Percentiles rank a stretch among this genome's conserved stretches.
Evolutionary conservation across 2,329 filamentous ascomycete species (phyloP).

Genomic region (Knufia petricola): DNA sequence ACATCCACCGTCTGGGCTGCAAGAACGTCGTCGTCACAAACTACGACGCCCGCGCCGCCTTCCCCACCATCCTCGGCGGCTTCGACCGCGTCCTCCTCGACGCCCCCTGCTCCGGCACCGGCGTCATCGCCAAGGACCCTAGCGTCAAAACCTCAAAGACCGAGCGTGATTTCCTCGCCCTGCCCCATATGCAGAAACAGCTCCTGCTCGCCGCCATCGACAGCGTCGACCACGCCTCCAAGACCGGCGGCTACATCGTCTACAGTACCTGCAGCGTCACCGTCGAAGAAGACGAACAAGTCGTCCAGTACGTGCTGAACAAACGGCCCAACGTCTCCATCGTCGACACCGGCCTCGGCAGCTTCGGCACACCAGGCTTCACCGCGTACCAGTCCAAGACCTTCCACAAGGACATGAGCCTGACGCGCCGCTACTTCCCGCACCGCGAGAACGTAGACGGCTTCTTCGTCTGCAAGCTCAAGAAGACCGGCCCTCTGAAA

Average conservation of each 20-base stretch:
- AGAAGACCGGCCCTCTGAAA: slow-evolving; percentile 76
- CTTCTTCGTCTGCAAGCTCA: slow-evolving; percentile 97
- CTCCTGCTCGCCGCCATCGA: slow-evolving; percentile 87
- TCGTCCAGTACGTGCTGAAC: slow-evolving; percentile 85
- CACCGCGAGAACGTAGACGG: slow-evolving; percentile 93
- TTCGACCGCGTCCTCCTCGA: slow-evolving; percentile 93
- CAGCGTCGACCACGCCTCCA: slow-evolving; percentile 80
- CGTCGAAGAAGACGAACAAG: slow-evolving; percentile 85
- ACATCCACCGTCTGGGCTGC: slow-evolving; percentile 87
- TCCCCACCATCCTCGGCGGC: slow-evolving; percentile 86
- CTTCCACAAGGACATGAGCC: slow-evolving; percentile 75
- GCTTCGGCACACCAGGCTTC: slow-evolving; percentile 89
- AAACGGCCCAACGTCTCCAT: slow-evolving; percentile 90
- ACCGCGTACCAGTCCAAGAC: slow-evolving; percentile 81
- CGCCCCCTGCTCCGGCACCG: slow-evolving; percentile 90
- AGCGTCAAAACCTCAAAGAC: slow-evolving; percentile 98
- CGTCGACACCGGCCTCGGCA: slow-evolving; percentile 72
- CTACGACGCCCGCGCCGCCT: slow-evolving; percentile 78
- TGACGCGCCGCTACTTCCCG: slow-evolving; percentile 79
- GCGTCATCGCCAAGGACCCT: slow-evolving; percentile 93
- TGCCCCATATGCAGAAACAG: slow-evolving; percentile 93
- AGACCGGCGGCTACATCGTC: slow-evolving; percentile 88
- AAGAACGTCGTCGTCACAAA: slow-evolving; percentile 94
- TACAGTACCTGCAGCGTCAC: slow-evolving; percentile 96
- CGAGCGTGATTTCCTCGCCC: slow-evolving; percentile 82